These are phyloP conservation scores for Kuraishia floccosa DNA, from an alignment of 805 yeast species.

Conservation along the genomic window DNA sequence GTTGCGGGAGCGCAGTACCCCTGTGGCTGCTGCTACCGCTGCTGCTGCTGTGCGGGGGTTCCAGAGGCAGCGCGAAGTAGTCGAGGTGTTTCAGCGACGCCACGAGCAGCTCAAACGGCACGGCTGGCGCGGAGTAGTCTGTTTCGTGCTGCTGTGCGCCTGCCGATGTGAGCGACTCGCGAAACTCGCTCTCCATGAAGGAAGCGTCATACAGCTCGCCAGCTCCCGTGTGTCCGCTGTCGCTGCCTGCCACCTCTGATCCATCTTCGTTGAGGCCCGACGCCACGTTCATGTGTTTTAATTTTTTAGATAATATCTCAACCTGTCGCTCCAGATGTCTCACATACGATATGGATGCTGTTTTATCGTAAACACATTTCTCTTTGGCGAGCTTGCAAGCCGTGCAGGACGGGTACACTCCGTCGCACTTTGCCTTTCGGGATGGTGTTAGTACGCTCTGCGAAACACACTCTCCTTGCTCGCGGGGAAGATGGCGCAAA, in stretches of 20 bases:
- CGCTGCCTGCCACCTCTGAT: too few species aligned
- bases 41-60: background rate
- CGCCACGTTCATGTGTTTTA: too few species aligned
- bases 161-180: too few species aligned
- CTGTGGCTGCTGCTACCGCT: background rate
- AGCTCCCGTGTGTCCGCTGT: too few species aligned
- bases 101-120: constrained; percentile 1
- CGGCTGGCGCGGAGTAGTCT: background rate
- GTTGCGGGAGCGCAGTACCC: background rate
- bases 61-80: background rate
- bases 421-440: constrained; percentile 11
- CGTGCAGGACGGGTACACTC: constrained; percentile 8
- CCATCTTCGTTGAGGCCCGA: too few species aligned
- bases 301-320: constrained; percentile 2
- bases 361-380: constrained; percentile 9
- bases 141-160: too few species aligned
- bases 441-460: too few species aligned
- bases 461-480: too few species aligned
- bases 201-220: too few species aligned
- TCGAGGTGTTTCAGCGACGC: background rate
- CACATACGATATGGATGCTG: constrained; percentile 11
- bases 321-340: constrained; percentile 8
- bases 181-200: too few species aligned
- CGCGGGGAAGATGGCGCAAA: too few species aligned
- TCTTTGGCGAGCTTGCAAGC: constrained; percentile 7